A percentile compares a stretch with the other conserved stretches of the same genome.
phyloP scores from a whole-genome alignment of 2,329 filamentous ascomycete genomes.

The Pestalotiopsis sp. region DNA sequence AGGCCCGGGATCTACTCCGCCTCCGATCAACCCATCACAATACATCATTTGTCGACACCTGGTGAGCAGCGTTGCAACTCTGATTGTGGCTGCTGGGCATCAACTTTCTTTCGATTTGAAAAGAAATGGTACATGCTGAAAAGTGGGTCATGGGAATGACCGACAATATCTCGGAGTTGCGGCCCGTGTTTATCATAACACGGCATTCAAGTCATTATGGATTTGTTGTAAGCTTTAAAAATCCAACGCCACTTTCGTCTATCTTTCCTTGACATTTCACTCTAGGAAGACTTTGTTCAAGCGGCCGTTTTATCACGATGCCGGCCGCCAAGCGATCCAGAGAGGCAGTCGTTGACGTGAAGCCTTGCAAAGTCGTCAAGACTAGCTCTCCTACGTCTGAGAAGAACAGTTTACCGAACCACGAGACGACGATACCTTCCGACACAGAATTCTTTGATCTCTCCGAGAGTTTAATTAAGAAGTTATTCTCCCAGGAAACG shows the following conservation, averaged over 20 bases:
- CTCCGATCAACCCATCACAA: background rate
- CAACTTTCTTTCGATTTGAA: background rate
- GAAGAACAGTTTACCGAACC: background rate
- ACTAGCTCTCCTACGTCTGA: background rate
- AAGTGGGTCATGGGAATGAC: background rate
- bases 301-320: background rate
- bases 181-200: background rate
- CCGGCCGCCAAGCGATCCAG: background rate
- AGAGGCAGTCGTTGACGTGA: background rate
- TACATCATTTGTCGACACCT: background rate
- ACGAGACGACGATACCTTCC: background rate
- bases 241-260: background rate
- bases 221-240: background rate
- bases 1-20: background rate
- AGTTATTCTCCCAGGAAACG: background rate
- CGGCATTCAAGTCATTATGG: background rate
- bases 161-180: background rate
- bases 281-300: background rate
- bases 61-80: background rate
- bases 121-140: background rate
- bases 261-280: background rate
- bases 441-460: background rate
- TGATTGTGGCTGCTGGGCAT: background rate
- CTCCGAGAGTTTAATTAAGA: background rate
- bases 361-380: background rate